Conservation (phyloP, 768 basidiomycete species). For the Dentipellis fragilis region DNA sequence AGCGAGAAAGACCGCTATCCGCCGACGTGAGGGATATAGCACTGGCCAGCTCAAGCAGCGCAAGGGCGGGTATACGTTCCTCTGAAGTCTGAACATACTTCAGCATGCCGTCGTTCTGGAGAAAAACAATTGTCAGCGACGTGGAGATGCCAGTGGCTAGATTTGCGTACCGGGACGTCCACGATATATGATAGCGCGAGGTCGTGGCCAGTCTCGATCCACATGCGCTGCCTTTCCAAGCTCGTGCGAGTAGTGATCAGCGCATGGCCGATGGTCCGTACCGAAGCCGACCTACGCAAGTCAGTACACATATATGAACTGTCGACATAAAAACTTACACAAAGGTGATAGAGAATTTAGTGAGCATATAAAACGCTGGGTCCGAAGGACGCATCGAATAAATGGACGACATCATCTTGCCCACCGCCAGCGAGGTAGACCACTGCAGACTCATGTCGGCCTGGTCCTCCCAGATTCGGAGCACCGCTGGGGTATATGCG, state of each 20-base stretch:
- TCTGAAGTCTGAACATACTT: slow-evolving; percentile 40
- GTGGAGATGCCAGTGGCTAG: background rate
- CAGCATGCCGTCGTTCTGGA: slow-evolving; percentile 26
- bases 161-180: slow-evolving; percentile 1
- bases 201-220: slow-evolving; percentile 43
- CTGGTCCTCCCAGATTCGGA: slow-evolving; percentile 53
- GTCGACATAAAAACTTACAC: background rate
- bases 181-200: slow-evolving; percentile 42
- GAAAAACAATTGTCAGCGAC: background rate
- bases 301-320: too few species aligned
- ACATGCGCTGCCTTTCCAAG: slow-evolving; percentile 53
- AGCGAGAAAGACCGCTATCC: slow-evolving; percentile 53
- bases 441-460: slow-evolving; percentile 58
- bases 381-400: slow-evolving; percentile 33
- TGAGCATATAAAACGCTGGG: slow-evolving; percentile 18
- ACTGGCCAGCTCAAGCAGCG: slow-evolving; percentile 62
- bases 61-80: slow-evolving; percentile 52
- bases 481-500: slow-evolving; percentile 35
- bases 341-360: background rate
- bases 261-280: slow-evolving; percentile 43
- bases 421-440: slow-evolving; percentile 41
- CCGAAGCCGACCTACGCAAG: slow-evolving; percentile 18
- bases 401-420: slow-evolving; percentile 32
- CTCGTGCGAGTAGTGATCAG: slow-evolving; percentile 52
- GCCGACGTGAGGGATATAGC: slow-evolving; percentile 63